phyloP scores from a whole-genome alignment of 78 protist species.

The Isochrysis galbana region DNA sequence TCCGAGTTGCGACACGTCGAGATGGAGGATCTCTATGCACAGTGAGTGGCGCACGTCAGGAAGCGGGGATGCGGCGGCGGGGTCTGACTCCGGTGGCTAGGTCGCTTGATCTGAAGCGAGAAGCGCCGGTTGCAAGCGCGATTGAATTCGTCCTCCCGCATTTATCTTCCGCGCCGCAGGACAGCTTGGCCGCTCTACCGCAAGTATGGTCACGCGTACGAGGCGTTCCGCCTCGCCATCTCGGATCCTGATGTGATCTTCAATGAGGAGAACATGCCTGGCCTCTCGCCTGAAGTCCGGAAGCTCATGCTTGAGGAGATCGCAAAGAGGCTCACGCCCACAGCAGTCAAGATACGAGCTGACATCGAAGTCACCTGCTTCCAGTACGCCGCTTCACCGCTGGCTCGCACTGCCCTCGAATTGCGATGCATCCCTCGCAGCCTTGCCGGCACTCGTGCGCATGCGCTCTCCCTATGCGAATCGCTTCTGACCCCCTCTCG shows the following conservation, averaged over 20 bases:
- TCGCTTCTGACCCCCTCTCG: too few species aligned
- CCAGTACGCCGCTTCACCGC: too few species aligned
- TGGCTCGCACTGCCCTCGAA: too few species aligned
- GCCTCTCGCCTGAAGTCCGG: neutral
- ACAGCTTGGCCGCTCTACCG: conserved; percentile 85
- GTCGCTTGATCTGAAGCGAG: neutral
- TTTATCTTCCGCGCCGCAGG: too few species aligned
- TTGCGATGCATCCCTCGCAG: too few species aligned
- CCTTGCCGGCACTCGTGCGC: too few species aligned
- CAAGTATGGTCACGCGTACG: conserved; percentile 86
- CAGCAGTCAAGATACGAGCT: conserved; percentile 68
- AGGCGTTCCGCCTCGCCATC: conserved; percentile 82
- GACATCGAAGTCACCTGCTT: conserved; percentile 92
- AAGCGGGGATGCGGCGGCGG: conserved; percentile 59
- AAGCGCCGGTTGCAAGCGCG: neutral
- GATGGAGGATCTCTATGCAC: conserved; percentile 66
- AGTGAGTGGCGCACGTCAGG: conserved; percentile 81
- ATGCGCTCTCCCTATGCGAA: too few species aligned
- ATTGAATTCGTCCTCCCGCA: neutral
- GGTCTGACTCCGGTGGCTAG: conserved; percentile 7
- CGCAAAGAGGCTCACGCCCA: conserved; percentile 82
- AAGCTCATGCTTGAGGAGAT: conserved; percentile 67
- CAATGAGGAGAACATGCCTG: neutral
- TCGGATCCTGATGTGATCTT: conserved; percentile 44
- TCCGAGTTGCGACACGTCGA: conserved; percentile 60